Evolutionary conservation across 106 monocot species (phyloP), one percentile per base, ranked within the genome.

Genomic region (Triglochin maritima): DNA sequence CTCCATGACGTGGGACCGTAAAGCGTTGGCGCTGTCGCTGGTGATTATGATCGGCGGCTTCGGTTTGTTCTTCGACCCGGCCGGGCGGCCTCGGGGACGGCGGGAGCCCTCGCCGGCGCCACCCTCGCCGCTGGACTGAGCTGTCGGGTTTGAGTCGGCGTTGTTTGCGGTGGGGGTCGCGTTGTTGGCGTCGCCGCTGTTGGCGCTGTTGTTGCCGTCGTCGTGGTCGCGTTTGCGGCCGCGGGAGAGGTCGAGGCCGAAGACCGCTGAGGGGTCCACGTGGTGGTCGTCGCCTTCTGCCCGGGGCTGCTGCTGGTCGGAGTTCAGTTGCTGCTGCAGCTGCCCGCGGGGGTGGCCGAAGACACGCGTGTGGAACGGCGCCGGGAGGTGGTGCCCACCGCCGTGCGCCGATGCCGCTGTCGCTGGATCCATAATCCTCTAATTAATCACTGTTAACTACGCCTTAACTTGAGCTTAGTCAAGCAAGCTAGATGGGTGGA

Each of bases 41-140:
- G 59, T 74, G 74, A 74, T 74, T 5, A 74, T 52, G 67, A 74
- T 67, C 13, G 74, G 74, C 10, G 67, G 67, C 49, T 74, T 74
- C 5, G 74, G 74, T 50, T 67, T 74, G 67, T 74, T 74, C 46
- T 65, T 74, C 9, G 74, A 57, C 51, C 72, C 72, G 4, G 74
- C 57, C n/a, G 74, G 67, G 10, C 74, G 66, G 11, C 67, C 60
- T 43, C 74, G 67, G 17, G 74, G 65, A 6, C 64, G 67, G 14
- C 59, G 74, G 56, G 5, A 47, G 17, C 16, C 5, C 5, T 29
- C 29, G 1, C 29, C 29, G 1, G 29, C 29, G 1, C 29, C 29
- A 1, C 29, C 29, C 29, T 29, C 29, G 29, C 29, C 29, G 29
- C 29, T 29, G 29, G 29, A 29, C 29, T 29, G 29, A 29, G 29